These are phyloP conservation scores for Ensete ventricosum DNA, from an alignment of 176 grass and related monocot species.

Conservation along the genomic window DNA sequence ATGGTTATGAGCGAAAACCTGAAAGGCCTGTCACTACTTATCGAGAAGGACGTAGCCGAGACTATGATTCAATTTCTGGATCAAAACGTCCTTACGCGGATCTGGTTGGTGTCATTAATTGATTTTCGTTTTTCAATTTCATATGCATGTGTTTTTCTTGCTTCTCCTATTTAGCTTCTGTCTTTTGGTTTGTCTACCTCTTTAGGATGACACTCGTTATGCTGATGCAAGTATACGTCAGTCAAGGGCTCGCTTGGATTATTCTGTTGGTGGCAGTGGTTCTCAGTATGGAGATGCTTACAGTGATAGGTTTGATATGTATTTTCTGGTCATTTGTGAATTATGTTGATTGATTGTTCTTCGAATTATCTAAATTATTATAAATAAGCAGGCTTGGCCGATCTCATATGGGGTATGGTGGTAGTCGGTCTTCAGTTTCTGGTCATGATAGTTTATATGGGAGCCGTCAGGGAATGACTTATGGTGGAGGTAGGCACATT, in stretches of 20 bases:
- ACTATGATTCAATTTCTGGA: constrained; percentile 59
- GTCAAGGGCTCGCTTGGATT: constrained; percentile 57
- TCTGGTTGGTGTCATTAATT: constrained; percentile 33
- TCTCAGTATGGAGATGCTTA: constrained; percentile 54
- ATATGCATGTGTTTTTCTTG: neutral
- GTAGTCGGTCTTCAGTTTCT: constrained; percentile 37
- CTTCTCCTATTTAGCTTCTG: constrained; percentile 8
- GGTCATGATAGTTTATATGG: constrained; percentile 58
- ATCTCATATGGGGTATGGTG: constrained; percentile 50
- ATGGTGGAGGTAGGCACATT: constrained; percentile 53
- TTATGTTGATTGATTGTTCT: constrained; percentile 1
- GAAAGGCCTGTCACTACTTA: constrained; percentile 41
- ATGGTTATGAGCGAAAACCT: constrained; percentile 53
- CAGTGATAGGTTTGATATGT: constrained; percentile 46
- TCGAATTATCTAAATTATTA: neutral
- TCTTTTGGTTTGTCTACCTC: neutral
- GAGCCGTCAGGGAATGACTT: constrained; percentile 52
- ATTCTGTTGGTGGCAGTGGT: constrained; percentile 50
- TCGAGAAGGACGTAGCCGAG: constrained; percentile 52
- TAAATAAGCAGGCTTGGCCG: constrained; percentile 41
- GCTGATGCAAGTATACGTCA: constrained; percentile 50
- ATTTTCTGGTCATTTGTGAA: constrained; percentile 23
- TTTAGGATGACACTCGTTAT: constrained; percentile 64
- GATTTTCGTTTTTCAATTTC: constrained; percentile 7
- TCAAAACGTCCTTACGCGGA: constrained; percentile 70